Evolutionary conservation across 2,329 filamentous ascomycete genomes (phyloP).

Genomic region (Pseudohalonectria lignicola): DNA sequence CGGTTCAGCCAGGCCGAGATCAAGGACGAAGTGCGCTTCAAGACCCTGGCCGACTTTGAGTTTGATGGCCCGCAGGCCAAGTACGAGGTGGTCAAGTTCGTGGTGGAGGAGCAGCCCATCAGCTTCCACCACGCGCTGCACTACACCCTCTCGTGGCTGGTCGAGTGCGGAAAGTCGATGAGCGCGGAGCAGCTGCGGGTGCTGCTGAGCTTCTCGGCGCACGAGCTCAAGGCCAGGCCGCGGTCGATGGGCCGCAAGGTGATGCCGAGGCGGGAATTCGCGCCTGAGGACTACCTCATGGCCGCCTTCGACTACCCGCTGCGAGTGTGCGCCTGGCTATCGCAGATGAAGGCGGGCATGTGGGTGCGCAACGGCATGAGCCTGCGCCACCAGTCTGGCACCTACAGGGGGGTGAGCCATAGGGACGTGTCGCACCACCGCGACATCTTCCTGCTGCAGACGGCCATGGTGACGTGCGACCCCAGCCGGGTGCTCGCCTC

Average conservation of each 20-base stretch:
- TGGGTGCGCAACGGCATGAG: constrained; percentile 98
- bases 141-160: constrained; percentile 90
- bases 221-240: constrained; percentile 56
- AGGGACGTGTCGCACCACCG: constrained; percentile 89
- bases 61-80: constrained; percentile 50
- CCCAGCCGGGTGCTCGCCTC: constrained; percentile 76
- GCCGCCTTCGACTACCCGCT: constrained; percentile 88
- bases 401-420: constrained; percentile 81
- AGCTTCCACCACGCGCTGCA: constrained; percentile 97
- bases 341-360: constrained; percentile 96
- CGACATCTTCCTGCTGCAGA: constrained; percentile 89
- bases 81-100: constrained; percentile 71
- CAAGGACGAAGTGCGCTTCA: constrained; percentile 77
- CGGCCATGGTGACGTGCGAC: constrained; percentile 77
- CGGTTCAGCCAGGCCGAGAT: constrained; percentile 82
- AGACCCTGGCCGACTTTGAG: constrained; percentile 65
- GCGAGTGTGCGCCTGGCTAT: constrained; percentile 88
- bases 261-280: constrained; percentile 45
- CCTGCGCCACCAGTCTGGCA: constrained; percentile 85
- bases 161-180: constrained; percentile 79
- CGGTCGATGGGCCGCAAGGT: constrained; percentile 48
- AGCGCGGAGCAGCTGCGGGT: constrained; percentile 52
- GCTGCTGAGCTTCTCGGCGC: constrained; percentile 60
- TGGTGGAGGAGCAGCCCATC: constrained; percentile 80
- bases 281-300: constrained; percentile 69